Evolutionary conservation across 164 flowering plant genomes (phyloP).

Genomic region (Pachysandra terminalis): DNA sequence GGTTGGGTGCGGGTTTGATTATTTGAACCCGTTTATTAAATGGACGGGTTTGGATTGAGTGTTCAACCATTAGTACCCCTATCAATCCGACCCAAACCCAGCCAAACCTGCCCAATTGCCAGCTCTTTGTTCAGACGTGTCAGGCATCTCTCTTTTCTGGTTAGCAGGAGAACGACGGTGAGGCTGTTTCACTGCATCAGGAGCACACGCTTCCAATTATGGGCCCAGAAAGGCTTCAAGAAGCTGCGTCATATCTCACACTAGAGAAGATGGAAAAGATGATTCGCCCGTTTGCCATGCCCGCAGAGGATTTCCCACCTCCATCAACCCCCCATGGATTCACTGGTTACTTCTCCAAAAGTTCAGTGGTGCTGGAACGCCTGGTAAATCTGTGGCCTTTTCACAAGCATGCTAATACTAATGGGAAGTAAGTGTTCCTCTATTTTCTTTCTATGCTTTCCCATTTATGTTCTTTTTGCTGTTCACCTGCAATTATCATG

Average conservation of each 20-base stretch:
- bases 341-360: slow-evolving; percentile 91
- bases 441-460: not conserved
- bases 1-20: no score
- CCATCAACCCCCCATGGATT: slow-evolving; percentile 82
- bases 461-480: not conserved
- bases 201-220: slow-evolving; percentile 95
- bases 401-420: slow-evolving; percentile 58
- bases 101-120: no score
- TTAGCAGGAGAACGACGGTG: slow-evolving; percentile 63
- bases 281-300: slow-evolving; percentile 96
- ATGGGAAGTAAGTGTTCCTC: slow-evolving; percentile 33
- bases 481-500: no score
- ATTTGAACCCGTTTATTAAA: no score
- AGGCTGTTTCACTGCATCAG: slow-evolving; percentile 73
- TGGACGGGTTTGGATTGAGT: no score
- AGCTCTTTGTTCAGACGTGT: no score
- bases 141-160: slow-evolving; percentile 2
- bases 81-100: no score
- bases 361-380: slow-evolving; percentile 86
- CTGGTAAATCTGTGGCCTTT: slow-evolving; percentile 92
- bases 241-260: slow-evolving; percentile 78
- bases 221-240: slow-evolving; percentile 99
- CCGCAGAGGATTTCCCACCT: slow-evolving; percentile 98
- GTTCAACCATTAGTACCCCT: no score
- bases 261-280: slow-evolving; percentile 83